phyloP scores from a whole-genome alignment of 192 early-diverging fungal genomes.

The Backusella psychrophila region DNA sequence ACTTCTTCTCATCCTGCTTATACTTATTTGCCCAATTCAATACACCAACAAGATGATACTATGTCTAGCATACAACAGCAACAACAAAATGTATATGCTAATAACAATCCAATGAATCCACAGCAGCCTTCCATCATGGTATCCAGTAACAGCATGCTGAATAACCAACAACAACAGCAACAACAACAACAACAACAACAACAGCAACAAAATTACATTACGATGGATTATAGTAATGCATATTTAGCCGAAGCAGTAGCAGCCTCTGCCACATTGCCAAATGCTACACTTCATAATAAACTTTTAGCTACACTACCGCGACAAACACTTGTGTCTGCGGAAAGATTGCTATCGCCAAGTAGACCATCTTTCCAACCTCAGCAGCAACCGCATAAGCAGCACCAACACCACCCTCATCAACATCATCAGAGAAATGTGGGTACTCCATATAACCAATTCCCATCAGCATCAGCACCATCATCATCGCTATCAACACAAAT shows the following conservation, averaged over 20 bases:
- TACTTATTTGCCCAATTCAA: not conserved
- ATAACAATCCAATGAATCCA: not conserved
- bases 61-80: not conserved
- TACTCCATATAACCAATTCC: not conserved
- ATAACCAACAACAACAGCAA: not conserved
- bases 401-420: not conserved
- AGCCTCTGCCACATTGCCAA: conserved; percentile 11
- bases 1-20: not conserved
- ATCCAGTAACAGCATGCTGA: not conserved
- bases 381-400: not conserved
- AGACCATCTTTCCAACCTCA: not conserved
- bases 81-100: not conserved
- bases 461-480: not conserved
- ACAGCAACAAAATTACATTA: not conserved
- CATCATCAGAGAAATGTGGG: not conserved
- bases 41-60: not conserved
- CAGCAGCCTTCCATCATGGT: not conserved
- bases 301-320: conserved; percentile 20
- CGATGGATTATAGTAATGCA: not conserved
- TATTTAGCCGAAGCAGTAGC: not conserved
- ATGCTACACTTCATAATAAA: conserved; percentile 22
- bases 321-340: conserved; percentile 13
- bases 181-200: not conserved
- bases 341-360: conserved; percentile 8
- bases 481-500: not conserved